A percentile compares a stretch with the other conserved stretches of the same genome.
phyloP scores from a whole-genome alignment of 495 filamentous ascomycete genomes.

The Penicillium lagena region DNA sequence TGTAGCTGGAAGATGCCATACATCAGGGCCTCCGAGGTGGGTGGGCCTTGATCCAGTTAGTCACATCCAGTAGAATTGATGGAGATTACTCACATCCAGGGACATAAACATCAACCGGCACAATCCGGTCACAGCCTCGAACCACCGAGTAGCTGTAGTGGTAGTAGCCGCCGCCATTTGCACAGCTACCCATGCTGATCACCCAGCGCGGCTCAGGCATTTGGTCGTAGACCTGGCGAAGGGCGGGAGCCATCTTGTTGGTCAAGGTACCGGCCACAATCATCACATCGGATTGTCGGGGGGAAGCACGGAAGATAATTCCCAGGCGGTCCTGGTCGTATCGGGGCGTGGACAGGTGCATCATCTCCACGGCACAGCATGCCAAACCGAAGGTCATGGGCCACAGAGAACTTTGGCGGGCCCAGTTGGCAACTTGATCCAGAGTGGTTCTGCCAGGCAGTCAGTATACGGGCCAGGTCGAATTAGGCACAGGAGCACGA shows the following conservation, averaged over 20 bases:
- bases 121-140: slow-evolving; percentile 87
- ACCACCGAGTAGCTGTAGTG: slow-evolving; percentile 94
- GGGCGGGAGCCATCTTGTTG: slow-evolving; percentile 96
- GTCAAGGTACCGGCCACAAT: slow-evolving; percentile 94
- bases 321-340: slow-evolving; percentile 95
- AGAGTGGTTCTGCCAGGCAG: slow-evolving; percentile 64
- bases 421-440: slow-evolving; percentile 92
- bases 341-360: slow-evolving; percentile 92
- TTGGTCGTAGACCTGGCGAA: slow-evolving; percentile 95
- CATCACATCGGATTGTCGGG: slow-evolving; percentile 95
- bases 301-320: slow-evolving; percentile 95
- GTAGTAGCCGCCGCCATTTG: slow-evolving; percentile 95
- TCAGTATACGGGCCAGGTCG: slow-evolving; percentile 2
- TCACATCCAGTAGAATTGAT: neutral
- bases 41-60: slow-evolving; percentile 49
- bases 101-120: slow-evolving; percentile 96
- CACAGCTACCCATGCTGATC: slow-evolving; percentile 89
- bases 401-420: slow-evolving; percentile 88
- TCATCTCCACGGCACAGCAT: slow-evolving; percentile 97
- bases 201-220: slow-evolving; percentile 98
- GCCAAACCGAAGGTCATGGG: slow-evolving; percentile 97
- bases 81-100: slow-evolving; percentile 59
- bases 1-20: slow-evolving; percentile 91
- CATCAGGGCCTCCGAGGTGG: slow-evolving; percentile 88
- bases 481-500: slow-evolving; percentile 30